Evolutionary conservation across 2,329 filamentous ascomycete genomes (phyloP).

Genomic region (Zasmidium cellare): DNA sequence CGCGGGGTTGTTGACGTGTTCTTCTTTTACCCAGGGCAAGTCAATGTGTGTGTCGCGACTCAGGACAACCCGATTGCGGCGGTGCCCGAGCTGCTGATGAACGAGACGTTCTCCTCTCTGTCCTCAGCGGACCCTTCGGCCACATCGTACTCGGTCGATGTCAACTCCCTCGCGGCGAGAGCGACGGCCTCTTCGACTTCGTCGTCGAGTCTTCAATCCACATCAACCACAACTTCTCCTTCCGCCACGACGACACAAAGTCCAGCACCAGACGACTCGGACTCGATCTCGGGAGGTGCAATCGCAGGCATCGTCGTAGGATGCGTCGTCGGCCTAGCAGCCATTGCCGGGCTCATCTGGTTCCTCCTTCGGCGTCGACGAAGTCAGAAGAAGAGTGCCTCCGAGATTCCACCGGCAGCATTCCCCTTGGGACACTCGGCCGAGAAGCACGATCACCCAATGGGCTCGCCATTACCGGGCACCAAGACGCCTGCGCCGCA

Average conservation of each 20-base stretch:
- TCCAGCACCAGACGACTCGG: neutral
- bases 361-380: constrained; percentile 15
- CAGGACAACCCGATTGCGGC: constrained; percentile 16
- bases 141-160: constrained; percentile 13
- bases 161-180: constrained; percentile 1
- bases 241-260: neutral
- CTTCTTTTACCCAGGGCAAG: constrained; percentile 8
- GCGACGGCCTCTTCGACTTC: constrained; percentile 5
- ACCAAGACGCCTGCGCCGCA: constrained; percentile 5
- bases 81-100: constrained; percentile 9
- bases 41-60: constrained; percentile 15
- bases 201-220: neutral
- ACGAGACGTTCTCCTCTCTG: constrained; percentile 13
- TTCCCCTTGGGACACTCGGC: neutral
- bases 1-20: no score
- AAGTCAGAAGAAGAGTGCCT: neutral
- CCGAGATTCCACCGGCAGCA: neutral
- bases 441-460: constrained; percentile 5
- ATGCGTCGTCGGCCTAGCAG: constrained; percentile 27
- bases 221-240: neutral
- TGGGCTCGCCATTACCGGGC: neutral
- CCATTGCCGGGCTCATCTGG: constrained; percentile 11
- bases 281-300: constrained; percentile 29
- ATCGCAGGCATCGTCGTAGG: constrained; percentile 40
- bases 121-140: constrained; percentile 14